A percentile compares a stretch with the other conserved stretches of the same genome.
These are phyloP conservation scores for Candolleomyces efflorescens DNA, from an alignment of 768 basidiomycete species.

Conservation along the genomic window DNA sequence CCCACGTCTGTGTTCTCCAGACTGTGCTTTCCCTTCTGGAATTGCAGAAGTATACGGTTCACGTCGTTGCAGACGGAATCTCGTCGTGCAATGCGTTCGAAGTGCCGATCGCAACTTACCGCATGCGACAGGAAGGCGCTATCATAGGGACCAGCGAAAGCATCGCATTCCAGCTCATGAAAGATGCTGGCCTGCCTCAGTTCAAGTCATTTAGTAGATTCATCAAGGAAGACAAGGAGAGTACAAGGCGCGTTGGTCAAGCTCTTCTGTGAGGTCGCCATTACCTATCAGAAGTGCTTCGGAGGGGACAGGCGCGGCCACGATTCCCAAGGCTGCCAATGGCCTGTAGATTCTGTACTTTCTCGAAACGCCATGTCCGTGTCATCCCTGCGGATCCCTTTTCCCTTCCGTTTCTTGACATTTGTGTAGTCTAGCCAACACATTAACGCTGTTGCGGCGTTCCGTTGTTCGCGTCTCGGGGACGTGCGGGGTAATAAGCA, in stretches of 20 bases:
- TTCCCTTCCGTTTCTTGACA: too few relatives aligned
- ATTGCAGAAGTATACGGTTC: conserved; percentile 40
- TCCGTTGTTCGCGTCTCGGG: too few relatives aligned
- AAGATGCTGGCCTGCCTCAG: conserved; percentile 52
- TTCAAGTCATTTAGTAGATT: conserved; percentile 73
- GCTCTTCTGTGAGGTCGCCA: conserved; percentile 18
- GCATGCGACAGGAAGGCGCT: conserved; percentile 71
- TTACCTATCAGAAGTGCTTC: background rate
- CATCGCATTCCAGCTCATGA: conserved; percentile 69
- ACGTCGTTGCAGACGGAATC: conserved; percentile 81
- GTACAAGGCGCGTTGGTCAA: conserved; percentile 43
- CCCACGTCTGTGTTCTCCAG: conserved; percentile 88
- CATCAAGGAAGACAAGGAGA: conserved; percentile 75
- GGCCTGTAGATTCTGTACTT: conserved; percentile 7
- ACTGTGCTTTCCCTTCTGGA: conserved; percentile 66
- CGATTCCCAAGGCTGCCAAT: conserved; percentile 13
- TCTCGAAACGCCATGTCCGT: too few relatives aligned
- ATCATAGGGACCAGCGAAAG: conserved; percentile 80
- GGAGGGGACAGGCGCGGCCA: conserved; percentile 4
- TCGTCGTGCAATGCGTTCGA: conserved; percentile 81
- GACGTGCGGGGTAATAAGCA: too few relatives aligned
- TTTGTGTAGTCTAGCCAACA: too few relatives aligned
- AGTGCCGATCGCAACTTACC: conserved; percentile 66
- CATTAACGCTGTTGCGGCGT: too few relatives aligned
- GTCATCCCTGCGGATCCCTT: too few relatives aligned